A percentile compares a stretch with the other conserved stretches of the same genome.
phyloP scores from a whole-genome alignment of 2,329 filamentous ascomycete genomes.

The Botryotinia convoluta region DNA sequence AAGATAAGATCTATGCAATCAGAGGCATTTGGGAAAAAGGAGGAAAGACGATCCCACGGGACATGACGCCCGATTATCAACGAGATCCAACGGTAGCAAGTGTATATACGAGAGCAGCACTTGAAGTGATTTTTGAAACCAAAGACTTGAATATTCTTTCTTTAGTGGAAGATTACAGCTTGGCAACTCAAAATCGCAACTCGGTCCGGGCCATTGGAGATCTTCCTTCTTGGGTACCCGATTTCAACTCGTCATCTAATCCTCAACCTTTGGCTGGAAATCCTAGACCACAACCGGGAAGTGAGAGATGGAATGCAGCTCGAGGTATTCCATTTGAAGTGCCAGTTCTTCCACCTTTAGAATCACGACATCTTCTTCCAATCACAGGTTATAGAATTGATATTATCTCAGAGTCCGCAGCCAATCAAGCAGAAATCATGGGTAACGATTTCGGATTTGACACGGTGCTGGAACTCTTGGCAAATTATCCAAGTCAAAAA shows the following conservation, averaged over 20 bases:
- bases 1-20: conserved; percentile 24
- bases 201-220: background rate
- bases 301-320: conserved; percentile 22
- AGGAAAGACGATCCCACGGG: conserved; percentile 2
- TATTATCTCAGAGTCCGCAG: background rate
- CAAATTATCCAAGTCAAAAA: background rate
- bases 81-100: background rate
- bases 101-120: conserved; percentile 21
- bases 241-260: conserved; percentile 19
- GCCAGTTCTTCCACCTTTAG: background rate
- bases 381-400: conserved; percentile 7
- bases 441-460: conserved; percentile 13
- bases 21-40: conserved; percentile 21
- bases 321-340: conserved; percentile 9
- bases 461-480: conserved; percentile 8
- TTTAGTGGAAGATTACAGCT: conserved; percentile 22
- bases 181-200: background rate
- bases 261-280: conserved; percentile 21
- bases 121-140: conserved; percentile 20
- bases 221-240: conserved; percentile 27
- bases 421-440: conserved; percentile 16
- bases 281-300: conserved; percentile 14
- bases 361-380: background rate
- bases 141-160: conserved; percentile 25
- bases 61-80: conserved; percentile 17